Evolutionary conservation across 2,329 filamentous ascomycete genomes (phyloP), one percentile per base, ranked within the genome.

Genomic region (Cryphonectria nitschkei): DNA sequence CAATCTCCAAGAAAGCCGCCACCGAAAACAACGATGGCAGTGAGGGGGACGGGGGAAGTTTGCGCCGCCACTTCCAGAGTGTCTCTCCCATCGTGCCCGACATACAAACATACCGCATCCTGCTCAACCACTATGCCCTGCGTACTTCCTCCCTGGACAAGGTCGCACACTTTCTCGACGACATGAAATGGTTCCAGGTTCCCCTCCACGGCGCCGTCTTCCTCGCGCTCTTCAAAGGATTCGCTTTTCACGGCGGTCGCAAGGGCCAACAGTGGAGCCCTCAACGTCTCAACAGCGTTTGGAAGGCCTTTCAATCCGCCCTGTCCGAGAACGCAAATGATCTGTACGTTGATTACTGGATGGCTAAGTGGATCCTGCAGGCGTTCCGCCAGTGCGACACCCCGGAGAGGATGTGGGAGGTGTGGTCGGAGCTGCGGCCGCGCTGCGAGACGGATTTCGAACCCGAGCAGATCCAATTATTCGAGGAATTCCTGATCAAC

Each of bases 171-270:
- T 88, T 94, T 61, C 82, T 99, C 32, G 87, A 89, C 63, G 95
- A 98, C 78, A 97, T 98, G 94, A 88, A 88, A 69, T 81, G 83
- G 52, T 90, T 90, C 74, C 82, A 86, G 3, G 84, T 97, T 3
- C 88, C 89, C 0, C 82, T 95, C 22, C 89, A 95, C 72, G 92
- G 92, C 7, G 87, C 91, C 70, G 87, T 97, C 34, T 98, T 95
- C 76, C 84, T 96, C 52, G 86, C 92, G 9, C 84, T 98, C 3
- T 93, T 98, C 81, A 91, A 93, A 76, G 94, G 93, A 0, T 99
- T 98, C 77, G 85, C 87, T 43, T 80, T 83, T 2, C 91, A 97
- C 77, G 95, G 95, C 14, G 90, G 89, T 37, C 78, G 84, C 34
- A 83, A 74, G 0, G 80, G 90, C 73, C 90, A 90, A 0, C 85